These are phyloP conservation scores for Lonicera japonica DNA, from an alignment of 129 eudicot species.

Conservation along the genomic window DNA sequence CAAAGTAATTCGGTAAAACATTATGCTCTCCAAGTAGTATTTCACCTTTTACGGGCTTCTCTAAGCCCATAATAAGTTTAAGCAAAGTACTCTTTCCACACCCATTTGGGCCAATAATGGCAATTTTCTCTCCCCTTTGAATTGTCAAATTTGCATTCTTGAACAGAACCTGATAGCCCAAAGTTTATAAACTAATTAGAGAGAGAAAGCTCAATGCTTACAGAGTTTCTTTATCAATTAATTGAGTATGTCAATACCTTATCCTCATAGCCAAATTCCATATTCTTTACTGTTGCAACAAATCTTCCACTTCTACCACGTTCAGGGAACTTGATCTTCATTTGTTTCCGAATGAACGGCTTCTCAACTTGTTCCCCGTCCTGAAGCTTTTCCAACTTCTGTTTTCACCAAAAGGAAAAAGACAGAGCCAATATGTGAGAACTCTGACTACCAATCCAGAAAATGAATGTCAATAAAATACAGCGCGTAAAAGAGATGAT, in stretches of 20 bases:
- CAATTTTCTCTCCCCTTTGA: constrained; percentile 90
- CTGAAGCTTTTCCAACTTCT: constrained; percentile 96
- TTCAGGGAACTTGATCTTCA: constrained; percentile 94
- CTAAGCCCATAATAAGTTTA: constrained; percentile 73
- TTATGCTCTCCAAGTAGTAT: constrained; percentile 85
- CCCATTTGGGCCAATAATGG: constrained; percentile 92
- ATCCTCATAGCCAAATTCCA: constrained; percentile 71
- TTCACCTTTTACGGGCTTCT: constrained; percentile 61
- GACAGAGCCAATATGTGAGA: neutral
- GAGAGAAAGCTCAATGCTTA: neutral
- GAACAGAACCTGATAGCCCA: constrained; percentile 59
- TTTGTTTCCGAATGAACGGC: constrained; percentile 91
- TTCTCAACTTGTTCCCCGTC: constrained; percentile 92
- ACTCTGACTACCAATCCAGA: neutral
- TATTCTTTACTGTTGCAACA: constrained; percentile 53
- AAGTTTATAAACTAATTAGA: constrained; percentile 4
- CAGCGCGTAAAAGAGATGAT: neutral
- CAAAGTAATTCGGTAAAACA: constrained; percentile 90
- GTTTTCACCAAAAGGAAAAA: constrained; percentile 15
- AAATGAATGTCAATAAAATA: neutral
- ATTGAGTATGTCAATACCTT: constrained; percentile 39
- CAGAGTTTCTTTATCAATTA: neutral
- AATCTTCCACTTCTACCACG: constrained; percentile 90
- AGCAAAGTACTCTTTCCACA: constrained; percentile 96
- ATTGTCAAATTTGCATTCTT: constrained; percentile 68